Evolutionary conservation across 148 eudicot genomes (phyloP).

Genomic region (Diospyros kaki): DNA sequence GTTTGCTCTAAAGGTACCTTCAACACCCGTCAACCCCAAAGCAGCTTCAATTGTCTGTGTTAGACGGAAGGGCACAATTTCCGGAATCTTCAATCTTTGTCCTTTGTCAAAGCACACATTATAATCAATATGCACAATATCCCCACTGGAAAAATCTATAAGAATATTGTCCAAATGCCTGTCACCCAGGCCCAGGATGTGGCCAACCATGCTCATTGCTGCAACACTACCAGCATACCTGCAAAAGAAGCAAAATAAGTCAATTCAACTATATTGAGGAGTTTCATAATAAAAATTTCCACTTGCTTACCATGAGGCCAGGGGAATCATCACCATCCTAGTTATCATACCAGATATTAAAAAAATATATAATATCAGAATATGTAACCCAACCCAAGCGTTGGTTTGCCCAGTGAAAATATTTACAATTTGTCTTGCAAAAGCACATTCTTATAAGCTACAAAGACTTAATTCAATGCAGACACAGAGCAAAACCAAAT

Average conservation of each 20-base stretch:
- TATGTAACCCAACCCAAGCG: too few relatives aligned
- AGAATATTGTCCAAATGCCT: slow-evolving; percentile 96
- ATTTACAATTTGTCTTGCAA: not conserved
- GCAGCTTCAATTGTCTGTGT: slow-evolving; percentile 95
- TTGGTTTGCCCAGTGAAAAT: not conserved
- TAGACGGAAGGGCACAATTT: slow-evolving; percentile 97
- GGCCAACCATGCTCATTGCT: slow-evolving; percentile 98
- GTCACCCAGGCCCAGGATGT: slow-evolving; percentile 95
- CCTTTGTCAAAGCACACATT: slow-evolving; percentile 99
- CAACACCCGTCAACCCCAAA: slow-evolving; percentile 84
- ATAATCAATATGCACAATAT: slow-evolving; percentile 93
- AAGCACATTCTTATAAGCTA: not conserved
- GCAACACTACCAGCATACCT: slow-evolving; percentile 94
- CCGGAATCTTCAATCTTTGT: slow-evolving; percentile 86
- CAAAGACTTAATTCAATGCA: too few relatives aligned
- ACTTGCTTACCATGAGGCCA: not conserved
- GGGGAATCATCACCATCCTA: not conserved
- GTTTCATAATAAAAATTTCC: not conserved
- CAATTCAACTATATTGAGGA: not conserved
- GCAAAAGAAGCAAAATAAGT: slow-evolving; percentile 23
- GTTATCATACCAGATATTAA: not conserved
- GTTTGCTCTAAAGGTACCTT: slow-evolving; percentile 87
- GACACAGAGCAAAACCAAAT: too few relatives aligned
- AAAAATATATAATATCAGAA: not conserved
- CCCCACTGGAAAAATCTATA: slow-evolving; percentile 80